Evolutionary conservation across 176 grass and related monocot genomes (phyloP).

Genomic region (Oryza punctata): DNA sequence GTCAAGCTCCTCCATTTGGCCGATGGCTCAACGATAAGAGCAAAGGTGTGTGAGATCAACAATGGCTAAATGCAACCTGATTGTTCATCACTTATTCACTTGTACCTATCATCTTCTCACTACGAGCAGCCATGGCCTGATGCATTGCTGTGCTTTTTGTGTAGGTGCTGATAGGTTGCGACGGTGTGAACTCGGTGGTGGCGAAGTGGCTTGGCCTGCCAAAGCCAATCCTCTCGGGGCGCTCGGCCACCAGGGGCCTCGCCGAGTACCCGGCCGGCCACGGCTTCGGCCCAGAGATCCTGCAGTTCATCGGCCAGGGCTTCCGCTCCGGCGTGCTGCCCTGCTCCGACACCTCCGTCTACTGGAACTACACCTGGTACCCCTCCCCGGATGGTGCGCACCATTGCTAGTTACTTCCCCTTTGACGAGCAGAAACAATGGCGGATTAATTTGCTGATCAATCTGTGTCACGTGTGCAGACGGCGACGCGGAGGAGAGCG

Average conservation of each 20-base stretch:
- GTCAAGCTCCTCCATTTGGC: constrained; percentile 65
- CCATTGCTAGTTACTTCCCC: background rate
- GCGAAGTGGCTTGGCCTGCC: constrained; percentile 54
- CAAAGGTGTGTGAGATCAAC: constrained; percentile 47
- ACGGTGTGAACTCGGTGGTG: constrained; percentile 66
- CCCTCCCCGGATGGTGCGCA: constrained; percentile 37
- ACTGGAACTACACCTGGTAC: constrained; percentile 85
- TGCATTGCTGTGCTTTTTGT: background rate
- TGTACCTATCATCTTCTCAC: background rate
- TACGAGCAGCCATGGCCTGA: background rate
- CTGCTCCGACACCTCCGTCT: constrained; percentile 53
- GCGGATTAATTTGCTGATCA: background rate
- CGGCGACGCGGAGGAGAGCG: constrained; percentile 52
- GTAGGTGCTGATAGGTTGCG: constrained; percentile 57
- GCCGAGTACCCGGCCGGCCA: constrained; percentile 46
- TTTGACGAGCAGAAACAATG: background rate
- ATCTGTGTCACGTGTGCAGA: background rate
- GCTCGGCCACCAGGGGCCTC: constrained; percentile 48
- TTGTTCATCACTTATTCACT: no score
- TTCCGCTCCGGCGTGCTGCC: constrained; percentile 59
- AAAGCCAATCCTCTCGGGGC: constrained; percentile 38
- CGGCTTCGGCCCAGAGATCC: constrained; percentile 51
- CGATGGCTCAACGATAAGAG: constrained; percentile 64
- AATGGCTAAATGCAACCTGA: no score
- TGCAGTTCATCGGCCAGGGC: constrained; percentile 56